These are phyloP conservation scores for Talaromyces adpressus DNA, from an alignment of 495 filamentous ascomycete genomes.

Conservation along the genomic window DNA sequence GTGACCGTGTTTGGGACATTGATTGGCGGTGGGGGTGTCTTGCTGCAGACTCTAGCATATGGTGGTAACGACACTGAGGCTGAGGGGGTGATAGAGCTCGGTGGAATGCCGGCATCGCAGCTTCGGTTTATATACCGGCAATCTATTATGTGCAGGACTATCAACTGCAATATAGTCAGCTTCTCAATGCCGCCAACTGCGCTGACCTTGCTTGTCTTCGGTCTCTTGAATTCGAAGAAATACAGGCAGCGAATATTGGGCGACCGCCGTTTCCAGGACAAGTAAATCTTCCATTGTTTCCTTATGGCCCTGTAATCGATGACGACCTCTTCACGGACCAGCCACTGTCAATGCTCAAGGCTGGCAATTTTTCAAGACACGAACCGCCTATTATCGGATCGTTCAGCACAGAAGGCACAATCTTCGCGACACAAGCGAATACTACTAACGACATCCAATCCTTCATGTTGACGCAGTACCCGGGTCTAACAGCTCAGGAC, in stretches of 20 bases:
- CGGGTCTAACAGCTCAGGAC: no score
- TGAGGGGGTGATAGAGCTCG: background rate
- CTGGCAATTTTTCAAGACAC: no score
- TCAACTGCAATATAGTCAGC: background rate
- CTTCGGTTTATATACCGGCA: background rate
- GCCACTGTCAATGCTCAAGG: no score
- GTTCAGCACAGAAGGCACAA: no score
- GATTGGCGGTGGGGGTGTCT: background rate
- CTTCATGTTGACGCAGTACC: no score
- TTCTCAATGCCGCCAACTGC: background rate
- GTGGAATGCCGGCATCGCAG: background rate
- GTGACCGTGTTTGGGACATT: background rate
- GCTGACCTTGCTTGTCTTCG: background rate
- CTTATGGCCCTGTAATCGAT: no score
- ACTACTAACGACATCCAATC: no score
- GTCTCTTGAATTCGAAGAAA: background rate
- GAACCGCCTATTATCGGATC: no score
- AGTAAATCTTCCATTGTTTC: no score
- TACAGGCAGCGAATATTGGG: background rate
- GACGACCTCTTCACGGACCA: no score
- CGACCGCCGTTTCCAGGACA: no score
- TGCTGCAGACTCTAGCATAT: background rate
- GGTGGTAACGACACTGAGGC: background rate
- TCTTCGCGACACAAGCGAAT: no score
- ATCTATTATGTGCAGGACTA: background rate